Conservation (phyloP, 2,329 filamentous ascomycete genomes). For the Diaporthe aspalathi region DNA sequence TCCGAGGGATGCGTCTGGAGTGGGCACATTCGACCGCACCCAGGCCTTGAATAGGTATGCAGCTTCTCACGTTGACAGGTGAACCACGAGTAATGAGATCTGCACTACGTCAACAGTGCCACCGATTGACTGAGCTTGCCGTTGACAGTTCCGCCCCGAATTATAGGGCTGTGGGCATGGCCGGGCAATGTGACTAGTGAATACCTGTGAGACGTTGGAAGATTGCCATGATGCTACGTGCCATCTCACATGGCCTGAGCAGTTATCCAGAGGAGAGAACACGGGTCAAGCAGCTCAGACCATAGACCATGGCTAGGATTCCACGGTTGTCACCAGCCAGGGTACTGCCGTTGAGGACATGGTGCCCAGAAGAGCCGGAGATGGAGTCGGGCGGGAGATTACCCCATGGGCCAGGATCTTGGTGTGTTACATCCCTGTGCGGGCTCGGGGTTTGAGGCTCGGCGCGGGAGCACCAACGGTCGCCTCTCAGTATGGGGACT, state of each 20-base stretch:
- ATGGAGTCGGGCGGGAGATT: constrained; percentile 15
- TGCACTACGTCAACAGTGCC: neutral
- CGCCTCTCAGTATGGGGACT: no score
- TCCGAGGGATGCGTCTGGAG: neutral
- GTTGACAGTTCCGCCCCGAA: neutral
- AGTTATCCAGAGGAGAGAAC: neutral
- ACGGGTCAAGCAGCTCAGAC: neutral
- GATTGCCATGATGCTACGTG: neutral
- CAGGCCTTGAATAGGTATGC: neutral
- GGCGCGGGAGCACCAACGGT: neutral
- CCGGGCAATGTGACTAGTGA: neutral
- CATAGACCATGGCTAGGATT: neutral
- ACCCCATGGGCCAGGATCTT: constrained; percentile 4
- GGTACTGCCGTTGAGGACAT: neutral
- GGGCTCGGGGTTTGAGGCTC: neutral
- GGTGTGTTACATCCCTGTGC: constrained; percentile 8
- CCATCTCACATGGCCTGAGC: neutral
- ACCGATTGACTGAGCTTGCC: neutral
- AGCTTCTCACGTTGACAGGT: neutral
- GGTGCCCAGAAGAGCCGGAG: neutral
- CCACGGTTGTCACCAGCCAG: no score
- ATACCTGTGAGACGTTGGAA: neutral
- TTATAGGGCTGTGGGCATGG: neutral
- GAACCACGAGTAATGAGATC: neutral
- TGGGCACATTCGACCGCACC: neutral